A percentile compares a stretch with the other conserved stretches of the same genome.
phyloP scores from a whole-genome alignment of 768 basidiomycete species.

The Pleurotus eryngii region DNA sequence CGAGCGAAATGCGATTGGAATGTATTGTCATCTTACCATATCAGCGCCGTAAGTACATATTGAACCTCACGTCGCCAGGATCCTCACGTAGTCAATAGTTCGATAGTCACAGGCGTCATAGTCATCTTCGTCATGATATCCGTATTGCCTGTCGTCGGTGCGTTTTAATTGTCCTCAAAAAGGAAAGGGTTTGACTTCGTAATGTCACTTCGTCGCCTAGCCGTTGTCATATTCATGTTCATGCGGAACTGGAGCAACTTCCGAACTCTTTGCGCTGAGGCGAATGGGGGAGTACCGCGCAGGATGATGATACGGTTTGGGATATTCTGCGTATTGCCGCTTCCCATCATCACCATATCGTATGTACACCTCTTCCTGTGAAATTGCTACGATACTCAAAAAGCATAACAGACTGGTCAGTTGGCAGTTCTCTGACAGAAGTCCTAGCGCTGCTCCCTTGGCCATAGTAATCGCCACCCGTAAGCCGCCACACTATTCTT shows the following conservation, averaged over 20 bases:
- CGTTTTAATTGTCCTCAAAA: not conserved
- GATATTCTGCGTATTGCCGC: conserved; percentile 10
- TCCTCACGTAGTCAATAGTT: not conserved
- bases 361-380: not conserved
- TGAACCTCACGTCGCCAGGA: not conserved
- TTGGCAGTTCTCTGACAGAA: not conserved
- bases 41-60: conserved; percentile 10
- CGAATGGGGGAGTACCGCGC: conserved; percentile 7
- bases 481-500: not conserved
- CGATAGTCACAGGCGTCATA: conserved; percentile 4
- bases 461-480: not conserved
- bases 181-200: too few relatives aligned
- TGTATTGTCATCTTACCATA: conserved; percentile 15
- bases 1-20: conserved; percentile 11
- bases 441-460: not conserved
- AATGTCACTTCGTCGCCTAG: conserved; percentile 4
- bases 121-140: conserved; percentile 9
- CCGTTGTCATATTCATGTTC: conserved; percentile 13
- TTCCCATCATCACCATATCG: conserved; percentile 7
- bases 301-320: conserved; percentile 17
- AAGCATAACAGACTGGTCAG: not conserved
- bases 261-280: not conserved
- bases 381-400: not conserved
- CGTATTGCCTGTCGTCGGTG: conserved; percentile 15
- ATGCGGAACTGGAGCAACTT: conserved; percentile 11